Conservation (phyloP, 2,329 filamentous ascomycete genomes). For the Cladosporium halotolerans region DNA sequence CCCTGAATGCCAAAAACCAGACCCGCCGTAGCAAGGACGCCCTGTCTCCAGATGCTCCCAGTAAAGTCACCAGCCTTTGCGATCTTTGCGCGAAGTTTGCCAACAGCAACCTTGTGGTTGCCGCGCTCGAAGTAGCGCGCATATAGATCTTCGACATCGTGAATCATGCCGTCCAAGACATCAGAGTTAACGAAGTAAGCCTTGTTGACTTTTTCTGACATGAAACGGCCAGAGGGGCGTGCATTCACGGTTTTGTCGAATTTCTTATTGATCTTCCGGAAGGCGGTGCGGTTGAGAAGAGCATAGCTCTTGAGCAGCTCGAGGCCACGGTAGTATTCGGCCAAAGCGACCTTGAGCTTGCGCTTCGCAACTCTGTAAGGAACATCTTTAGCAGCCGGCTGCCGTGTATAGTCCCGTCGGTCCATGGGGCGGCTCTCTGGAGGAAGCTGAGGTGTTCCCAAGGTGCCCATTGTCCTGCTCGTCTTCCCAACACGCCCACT, state of each 20-base stretch:
- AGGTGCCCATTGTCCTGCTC: constrained; percentile 39
- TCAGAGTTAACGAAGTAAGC: constrained; percentile 90
- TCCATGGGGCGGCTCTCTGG: constrained; percentile 18
- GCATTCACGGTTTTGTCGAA: constrained; percentile 88
- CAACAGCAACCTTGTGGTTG: constrained; percentile 83
- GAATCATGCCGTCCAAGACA: constrained; percentile 71
- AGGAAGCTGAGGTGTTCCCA: constrained; percentile 34
- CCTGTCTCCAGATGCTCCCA: constrained; percentile 53
- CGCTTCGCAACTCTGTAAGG: constrained; percentile 82
- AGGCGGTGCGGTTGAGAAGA: constrained; percentile 82
- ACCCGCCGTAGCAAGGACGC: constrained; percentile 39
- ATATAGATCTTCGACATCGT: constrained; percentile 82
- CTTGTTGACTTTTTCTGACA: constrained; percentile 85
- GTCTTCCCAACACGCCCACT: constrained; percentile 50
- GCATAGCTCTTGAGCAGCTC: constrained; percentile 91
- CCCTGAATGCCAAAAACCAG: constrained; percentile 40
- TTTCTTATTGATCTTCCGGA: constrained; percentile 97
- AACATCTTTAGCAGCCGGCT: constrained; percentile 48
- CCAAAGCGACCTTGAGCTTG: constrained; percentile 83
- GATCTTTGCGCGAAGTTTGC: constrained; percentile 72
- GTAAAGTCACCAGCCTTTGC: constrained; percentile 54
- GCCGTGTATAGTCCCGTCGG: constrained; percentile 39
- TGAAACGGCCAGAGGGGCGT: constrained; percentile 69
- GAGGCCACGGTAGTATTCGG: constrained; percentile 87
- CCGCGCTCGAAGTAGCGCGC: constrained; percentile 90